Evolutionary conservation across 179 eudicot species (phyloP).

Genomic region (Spinacia oleracea): DNA sequence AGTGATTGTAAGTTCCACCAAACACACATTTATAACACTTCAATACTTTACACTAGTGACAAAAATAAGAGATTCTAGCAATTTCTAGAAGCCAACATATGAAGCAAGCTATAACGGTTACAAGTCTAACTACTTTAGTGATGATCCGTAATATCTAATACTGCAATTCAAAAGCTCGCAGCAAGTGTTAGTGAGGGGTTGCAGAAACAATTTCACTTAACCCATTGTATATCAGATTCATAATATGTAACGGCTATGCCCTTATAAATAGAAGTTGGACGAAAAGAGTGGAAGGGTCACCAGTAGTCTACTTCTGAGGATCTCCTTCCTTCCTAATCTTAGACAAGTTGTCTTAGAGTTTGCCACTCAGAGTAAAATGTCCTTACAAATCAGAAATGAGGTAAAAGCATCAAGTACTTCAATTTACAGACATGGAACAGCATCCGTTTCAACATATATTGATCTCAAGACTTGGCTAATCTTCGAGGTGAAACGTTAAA

Average conservation of each 20-base stretch:
- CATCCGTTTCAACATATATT: not conserved
- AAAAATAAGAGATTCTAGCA: too few relatives aligned
- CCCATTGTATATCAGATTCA: not conserved
- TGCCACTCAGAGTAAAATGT: not conserved
- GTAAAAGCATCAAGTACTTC: not conserved
- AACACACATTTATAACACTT: too few relatives aligned
- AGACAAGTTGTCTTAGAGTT: not conserved
- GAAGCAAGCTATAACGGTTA: not conserved
- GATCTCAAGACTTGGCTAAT: not conserved
- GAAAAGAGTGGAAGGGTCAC: not conserved
- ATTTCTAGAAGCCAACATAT: not conserved
- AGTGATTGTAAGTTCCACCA: too few relatives aligned
- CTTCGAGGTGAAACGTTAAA: too few relatives aligned
- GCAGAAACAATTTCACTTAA: not conserved
- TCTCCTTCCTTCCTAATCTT: not conserved
- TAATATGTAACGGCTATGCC: not conserved
- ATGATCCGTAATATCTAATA: not conserved
- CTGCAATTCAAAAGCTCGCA: not conserved
- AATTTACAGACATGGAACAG: too few relatives aligned
- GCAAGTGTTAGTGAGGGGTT: not conserved
- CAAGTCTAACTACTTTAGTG: not conserved
- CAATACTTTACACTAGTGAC: too few relatives aligned
- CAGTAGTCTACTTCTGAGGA: not conserved
- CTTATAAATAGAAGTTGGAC: not conserved
- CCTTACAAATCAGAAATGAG: not conserved